A percentile compares a stretch with the other conserved stretches of the same genome.
phyloP scores from a whole-genome alignment of 768 basidiomycete species.

The Grammothele lineata region DNA sequence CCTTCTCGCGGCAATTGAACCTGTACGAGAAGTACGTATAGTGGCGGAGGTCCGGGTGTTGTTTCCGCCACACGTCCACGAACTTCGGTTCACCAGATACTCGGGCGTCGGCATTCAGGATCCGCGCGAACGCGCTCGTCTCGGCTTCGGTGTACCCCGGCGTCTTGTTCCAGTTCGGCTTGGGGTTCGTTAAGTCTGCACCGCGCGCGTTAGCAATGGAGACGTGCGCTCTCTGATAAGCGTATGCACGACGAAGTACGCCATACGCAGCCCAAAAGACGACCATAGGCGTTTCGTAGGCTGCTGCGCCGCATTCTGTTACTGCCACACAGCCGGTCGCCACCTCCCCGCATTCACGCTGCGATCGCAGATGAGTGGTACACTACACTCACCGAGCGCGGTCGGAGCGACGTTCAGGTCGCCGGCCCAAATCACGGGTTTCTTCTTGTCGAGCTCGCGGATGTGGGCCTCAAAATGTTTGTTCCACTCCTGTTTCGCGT shows the following conservation, averaged over 20 bases:
- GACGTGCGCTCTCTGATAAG: not conserved
- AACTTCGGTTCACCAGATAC: constrained; percentile 35
- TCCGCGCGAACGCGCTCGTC: constrained; percentile 66
- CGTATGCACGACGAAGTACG: too few species aligned
- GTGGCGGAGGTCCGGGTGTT: constrained; percentile 63
- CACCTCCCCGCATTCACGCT: too few species aligned
- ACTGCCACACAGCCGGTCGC: too few species aligned
- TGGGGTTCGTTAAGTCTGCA: constrained; percentile 64
- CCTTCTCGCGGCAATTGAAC: constrained; percentile 75
- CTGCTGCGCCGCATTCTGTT: too few species aligned
- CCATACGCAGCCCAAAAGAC: too few species aligned
- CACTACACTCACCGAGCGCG: constrained; percentile 45
- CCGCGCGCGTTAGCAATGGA: too few species aligned
- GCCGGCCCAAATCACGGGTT: constrained; percentile 86
- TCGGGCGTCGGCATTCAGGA: constrained; percentile 48
- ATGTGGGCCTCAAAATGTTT: constrained; percentile 70
- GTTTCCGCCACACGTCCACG: constrained; percentile 75
- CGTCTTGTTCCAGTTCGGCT: constrained; percentile 83
- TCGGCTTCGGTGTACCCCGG: constrained; percentile 83
- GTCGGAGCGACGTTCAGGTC: constrained; percentile 88
- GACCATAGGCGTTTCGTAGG: not conserved
- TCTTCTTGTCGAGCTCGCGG: constrained; percentile 65
- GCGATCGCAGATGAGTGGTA: not conserved
- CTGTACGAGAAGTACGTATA: constrained; percentile 86
- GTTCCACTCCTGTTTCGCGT: constrained; percentile 78